Base-by-base conservation (phyloP, 495 filamentous ascomycete species). In the Aspergillus biplanus region DNA sequence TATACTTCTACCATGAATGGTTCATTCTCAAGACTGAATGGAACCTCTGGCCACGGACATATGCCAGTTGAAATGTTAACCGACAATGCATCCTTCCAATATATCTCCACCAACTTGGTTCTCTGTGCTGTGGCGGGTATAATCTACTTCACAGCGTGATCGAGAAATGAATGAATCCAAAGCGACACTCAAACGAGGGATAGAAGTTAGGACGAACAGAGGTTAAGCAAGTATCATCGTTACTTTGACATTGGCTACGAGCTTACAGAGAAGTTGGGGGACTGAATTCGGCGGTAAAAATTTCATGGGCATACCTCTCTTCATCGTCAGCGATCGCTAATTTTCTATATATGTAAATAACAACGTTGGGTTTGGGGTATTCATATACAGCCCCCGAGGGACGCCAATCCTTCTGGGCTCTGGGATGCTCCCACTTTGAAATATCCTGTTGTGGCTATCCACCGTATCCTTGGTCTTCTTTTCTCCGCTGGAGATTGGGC, bases 11-110 rank as follows among this genome's bases (percentile, higher is more conserved):
- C 46, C 11, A 21, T 53, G 21, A 62, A 59, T 33, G 50, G 48
- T 9, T 67, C 62, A 7, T 56, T 33, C 35, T 11, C 33, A 27
- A 33, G 53, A 61, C 11, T 33, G 59, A 62, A 63, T 37, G 27
- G 50, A n/a, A 56, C 64, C 27, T 66, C 63, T 9, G 39, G 32
- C 46, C 68, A 67, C 33, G 66, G 63, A 52, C 58, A 63, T 21
- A 53, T 62, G 44, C n/a, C 62, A 13, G 56, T 50, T 47, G 31
- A 62, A 6, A 62, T 33, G 37, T 48, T 66, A 39, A 67, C 54
- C 31, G 66, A 60, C 12, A 49, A 16, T 46, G 59, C 64, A 1
- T 63, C 66, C 15, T 57, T 68, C 37, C 52, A 33, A 46, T 47
- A 34, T n/a, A 33, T 57, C 8, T 68, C 62, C 37, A 9, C 52